Base-by-base conservation (phyloP, 2,329 filamentous ascomycete genomes). In the Paecilomyces variotii region DNA sequence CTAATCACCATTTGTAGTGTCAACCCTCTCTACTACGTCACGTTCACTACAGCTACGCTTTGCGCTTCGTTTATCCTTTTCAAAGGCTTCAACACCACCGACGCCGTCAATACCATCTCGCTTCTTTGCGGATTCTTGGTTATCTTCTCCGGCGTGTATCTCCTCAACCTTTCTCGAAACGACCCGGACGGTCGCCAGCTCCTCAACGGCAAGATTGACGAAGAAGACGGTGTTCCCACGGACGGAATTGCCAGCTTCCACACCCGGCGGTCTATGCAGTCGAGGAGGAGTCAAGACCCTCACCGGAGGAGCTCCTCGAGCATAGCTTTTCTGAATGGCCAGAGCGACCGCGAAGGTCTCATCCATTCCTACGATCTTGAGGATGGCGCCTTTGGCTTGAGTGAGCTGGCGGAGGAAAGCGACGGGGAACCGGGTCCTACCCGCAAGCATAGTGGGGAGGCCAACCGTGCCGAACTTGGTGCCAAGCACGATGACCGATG, bases 61-160 rank as follows among this genome's bases (percentile, higher is more conserved):
- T 88, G 90, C 73, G 93, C 93, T 59, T 97, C 93, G 1, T 97
- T 97, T 74, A 95, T 97, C 69, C 87, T 97, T 56, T 97, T 96
- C 79, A 86, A 87, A 67, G 93, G 93, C 60, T 97, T 97, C 82
- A 97, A 97, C 76, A 97, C 93, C 3, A 90, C 90, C 54, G 90
- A 96, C 67, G 83, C 88, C 4, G 89, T 96, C 65, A 96, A 94
- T 77, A 97, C 91, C 0, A 86, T 97, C 59, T 97, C 93, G 2
- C 83, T 97, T 12, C 83, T 97, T 56, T 93, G 89, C 72, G 93
- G 93, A 60, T 97, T 97, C 78, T 84, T 97, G 59, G 86, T 94
- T 64, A 97, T 96, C 61, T 97, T 97, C 73, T 89, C 91, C 2
- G 93, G 93, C 28, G 93, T 97, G 56, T 97, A 97, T 75, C 84